These are phyloP conservation scores for Metschnikowia lochheadii DNA, from an alignment of 805 yeast species.

Conservation along the genomic window DNA sequence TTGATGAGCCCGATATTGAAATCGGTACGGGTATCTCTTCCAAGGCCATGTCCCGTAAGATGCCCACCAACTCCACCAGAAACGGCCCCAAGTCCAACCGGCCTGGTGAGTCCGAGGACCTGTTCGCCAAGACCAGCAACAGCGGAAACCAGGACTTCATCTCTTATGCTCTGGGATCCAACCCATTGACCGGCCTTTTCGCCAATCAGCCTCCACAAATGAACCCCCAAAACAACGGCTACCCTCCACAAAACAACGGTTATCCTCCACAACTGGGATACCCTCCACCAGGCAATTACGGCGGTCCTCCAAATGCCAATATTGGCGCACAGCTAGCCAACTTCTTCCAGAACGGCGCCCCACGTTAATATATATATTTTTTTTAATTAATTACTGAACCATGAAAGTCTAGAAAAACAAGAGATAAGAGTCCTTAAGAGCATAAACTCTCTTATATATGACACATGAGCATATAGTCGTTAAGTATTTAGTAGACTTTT, in stretches of 20 bases:
- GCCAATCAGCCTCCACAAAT: constrained; percentile 19
- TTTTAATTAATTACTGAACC: background rate
- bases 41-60: constrained; percentile 83
- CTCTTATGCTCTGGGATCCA: constrained; percentile 32
- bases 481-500: too few species aligned
- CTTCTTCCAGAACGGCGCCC: constrained; percentile 29
- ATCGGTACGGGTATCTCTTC: constrained; percentile 92
- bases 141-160: constrained; percentile 36
- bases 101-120: constrained; percentile 53
- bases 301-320: constrained; percentile 23
- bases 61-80: constrained; percentile 86
- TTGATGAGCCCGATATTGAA: constrained; percentile 97
- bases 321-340: constrained; percentile 38
- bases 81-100: constrained; percentile 80
- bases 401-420: background rate
- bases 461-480: too few species aligned
- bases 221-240: constrained; percentile 6
- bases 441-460: too few species aligned
- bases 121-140: constrained; percentile 34
- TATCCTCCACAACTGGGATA: constrained; percentile 11
- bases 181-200: constrained; percentile 50
- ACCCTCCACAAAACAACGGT: constrained; percentile 8
- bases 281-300: constrained; percentile 10
- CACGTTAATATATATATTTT: constrained; percentile 1
- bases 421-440: too few species aligned